Evolutionary conservation across 768 basidiomycete genomes (phyloP), one percentile per base, ranked within the genome.

Genomic region (Amanita jacksonii): DNA sequence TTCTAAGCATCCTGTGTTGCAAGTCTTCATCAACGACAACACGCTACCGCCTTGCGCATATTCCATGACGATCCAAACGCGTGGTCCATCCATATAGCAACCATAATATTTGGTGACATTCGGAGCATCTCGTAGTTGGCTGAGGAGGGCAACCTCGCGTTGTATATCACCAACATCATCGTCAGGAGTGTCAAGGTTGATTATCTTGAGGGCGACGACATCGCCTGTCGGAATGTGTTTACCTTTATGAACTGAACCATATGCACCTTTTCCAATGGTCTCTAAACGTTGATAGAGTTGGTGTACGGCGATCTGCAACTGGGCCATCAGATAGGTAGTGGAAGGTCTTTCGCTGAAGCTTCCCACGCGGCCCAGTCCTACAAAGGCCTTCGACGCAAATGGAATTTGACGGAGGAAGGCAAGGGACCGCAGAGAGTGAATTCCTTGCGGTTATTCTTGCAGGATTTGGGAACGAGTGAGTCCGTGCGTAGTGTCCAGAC

Each of bases 31-130:
- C 52, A 99, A 71, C 2, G 90, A 86, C 36, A 88, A 71, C 5
- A 97, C 88, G 57, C 89, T 93, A 5, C 96, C 96, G 4, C 94
- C 94, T 50, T 91, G 82, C 6, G 96, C 96, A 54, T 82, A 81
- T 60, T 99, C 96, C 96, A 99, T 99, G 28, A 84, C 89, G 53
- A 99, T 98, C 93, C 96, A 99, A 8, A 99, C 90, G 38, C 89
- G 85, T 22, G 91, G 87, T 0, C 92, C 93, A 57, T 94, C 86
- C 58, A 96, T 74, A 64, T 87, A 83, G 65, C 91, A 96, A n/a
- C 91, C 94, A 62, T 82, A 96, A 67, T 99, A 99, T 55, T 88
- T 77, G 18, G 88, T 97, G 55, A 96, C 79, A 57, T 93, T 93
- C 22, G 87, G 82, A 0, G 86, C 87, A 46, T 90, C 89, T 16